Conservation (phyloP, 2,329 filamentous ascomycete species). For the Phialophora macrospora region DNA sequence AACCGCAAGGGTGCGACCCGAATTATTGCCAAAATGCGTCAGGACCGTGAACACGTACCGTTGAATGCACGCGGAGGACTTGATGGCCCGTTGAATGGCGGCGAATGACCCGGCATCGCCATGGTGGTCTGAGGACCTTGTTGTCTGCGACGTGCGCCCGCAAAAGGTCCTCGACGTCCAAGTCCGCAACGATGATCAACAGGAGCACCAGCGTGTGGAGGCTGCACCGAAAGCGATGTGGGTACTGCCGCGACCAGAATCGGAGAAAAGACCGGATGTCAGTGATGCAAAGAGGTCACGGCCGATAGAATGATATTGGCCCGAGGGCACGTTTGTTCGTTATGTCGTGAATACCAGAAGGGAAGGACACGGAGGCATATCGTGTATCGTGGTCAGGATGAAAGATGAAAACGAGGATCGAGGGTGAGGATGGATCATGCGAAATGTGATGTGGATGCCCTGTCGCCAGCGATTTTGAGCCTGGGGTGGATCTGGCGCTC, state of each 20-base stretch:
- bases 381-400: constrained; percentile 4
- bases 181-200: constrained; percentile 26
- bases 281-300: background rate
- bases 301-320: background rate
- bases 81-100: constrained; percentile 33
- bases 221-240: constrained; percentile 25
- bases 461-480: constrained; percentile 17
- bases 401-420: constrained; percentile 16
- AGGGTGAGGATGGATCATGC: constrained; percentile 14
- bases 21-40: constrained; percentile 1
- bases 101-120: constrained; percentile 39
- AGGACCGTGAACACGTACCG: constrained; percentile 29
- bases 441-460: constrained; percentile 21
- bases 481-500: constrained; percentile 8
- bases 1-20: background rate
- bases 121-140: constrained; percentile 25
- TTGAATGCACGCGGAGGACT: constrained; percentile 36
- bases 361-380: background rate
- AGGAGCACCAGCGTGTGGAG: constrained; percentile 31
- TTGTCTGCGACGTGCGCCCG: constrained; percentile 7
- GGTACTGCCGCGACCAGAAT: constrained; percentile 20
- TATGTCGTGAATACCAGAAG: constrained; percentile 1
- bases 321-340: background rate
- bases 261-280: constrained; percentile 7
- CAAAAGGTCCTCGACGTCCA: constrained; percentile 8